Evolutionary conservation across 1,284 basidiomycete species (phyloP), one percentile per base, ranked within the genome.

Genomic region (Inonotus hispidus): DNA sequence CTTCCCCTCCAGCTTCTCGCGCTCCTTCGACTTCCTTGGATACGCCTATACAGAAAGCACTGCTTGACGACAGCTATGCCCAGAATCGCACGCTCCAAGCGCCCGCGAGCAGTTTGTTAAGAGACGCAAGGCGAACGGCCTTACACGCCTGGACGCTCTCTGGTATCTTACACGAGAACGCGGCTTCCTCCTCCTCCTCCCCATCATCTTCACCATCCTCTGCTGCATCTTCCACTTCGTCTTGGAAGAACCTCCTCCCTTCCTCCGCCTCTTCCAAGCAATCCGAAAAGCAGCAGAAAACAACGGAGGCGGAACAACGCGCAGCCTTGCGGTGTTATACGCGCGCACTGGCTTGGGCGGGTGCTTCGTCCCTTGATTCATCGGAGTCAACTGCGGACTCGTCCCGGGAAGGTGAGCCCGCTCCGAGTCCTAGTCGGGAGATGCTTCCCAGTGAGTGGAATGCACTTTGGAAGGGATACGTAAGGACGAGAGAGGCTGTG

Each of bases 141-240:
- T 83, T 83, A 0, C 84, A 86, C 71, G 83, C 84, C 7, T 92
- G 92, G 81, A 79, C 77, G 60, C 72, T 90, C 27, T 72, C 83
- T 59, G 80, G 79, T 2, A 71, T 82, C 59, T 71, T 89, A 21
- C 68, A 74, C 55, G 80, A 75, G 66, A 69, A 66, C 65, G 3
- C 69, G 68, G 23, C 69, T 71, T 7, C 39, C 37, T 32, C 55
- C 39, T 19, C 49, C 5, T 50, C 50, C 2, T 14, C n/a, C n/a
- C n/a, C n/a, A n/a, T n/a, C 50, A 1, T 38, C 57, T 3, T 38
- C 49, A 11, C 25, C 29, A 14, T 16, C 32, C 14, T 53, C 39
- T 14, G 11, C 39, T 14, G 54, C 58, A 1, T 59, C 58, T 27
- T 21, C 58, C 6, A 32, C 46, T 53, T 54, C 58, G 13, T 54